Conservation (phyloP, 139 green algal genomes). For the Chlamydomonas sp. region DNA sequence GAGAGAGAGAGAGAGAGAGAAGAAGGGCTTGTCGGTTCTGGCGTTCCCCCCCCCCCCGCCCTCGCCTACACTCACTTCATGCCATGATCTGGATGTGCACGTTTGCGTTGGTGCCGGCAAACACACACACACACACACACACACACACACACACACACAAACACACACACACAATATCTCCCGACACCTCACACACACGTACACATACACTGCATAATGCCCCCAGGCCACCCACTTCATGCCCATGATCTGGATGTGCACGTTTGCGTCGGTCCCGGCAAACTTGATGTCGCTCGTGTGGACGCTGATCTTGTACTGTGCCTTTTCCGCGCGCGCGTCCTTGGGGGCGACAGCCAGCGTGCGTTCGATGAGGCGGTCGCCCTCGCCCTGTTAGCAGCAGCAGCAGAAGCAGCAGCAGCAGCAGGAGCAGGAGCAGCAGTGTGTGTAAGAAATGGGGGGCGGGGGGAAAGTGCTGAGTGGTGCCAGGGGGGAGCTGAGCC, state of each 20-base stretch:
- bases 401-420: no score
- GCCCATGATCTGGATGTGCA: conserved; percentile 51
- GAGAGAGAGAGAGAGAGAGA: no score
- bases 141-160: no score
- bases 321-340: conserved; percentile 21
- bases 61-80: conserved; percentile 28
- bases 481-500: no score
- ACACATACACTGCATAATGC: not conserved
- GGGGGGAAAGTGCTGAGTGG: no score
- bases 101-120: conserved; percentile 58
- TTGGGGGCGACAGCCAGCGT: conserved; percentile 24
- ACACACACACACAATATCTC: no score
- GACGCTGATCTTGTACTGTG: conserved; percentile 42
- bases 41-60: no score
- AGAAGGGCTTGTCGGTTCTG: no score
- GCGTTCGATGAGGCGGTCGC: conserved; percentile 25
- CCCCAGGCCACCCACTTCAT: conserved; percentile 26
- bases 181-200: not conserved
- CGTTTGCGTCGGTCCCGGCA: conserved; percentile 58
- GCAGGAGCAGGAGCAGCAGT: no score
- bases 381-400: conserved; percentile 24
- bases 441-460: no score
- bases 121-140: no score
- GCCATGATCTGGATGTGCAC: conserved; percentile 51
- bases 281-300: conserved; percentile 44